Conservation (phyloP, 2,329 filamentous ascomycete genomes). For the Aspergillus puulaauensis region DNA sequence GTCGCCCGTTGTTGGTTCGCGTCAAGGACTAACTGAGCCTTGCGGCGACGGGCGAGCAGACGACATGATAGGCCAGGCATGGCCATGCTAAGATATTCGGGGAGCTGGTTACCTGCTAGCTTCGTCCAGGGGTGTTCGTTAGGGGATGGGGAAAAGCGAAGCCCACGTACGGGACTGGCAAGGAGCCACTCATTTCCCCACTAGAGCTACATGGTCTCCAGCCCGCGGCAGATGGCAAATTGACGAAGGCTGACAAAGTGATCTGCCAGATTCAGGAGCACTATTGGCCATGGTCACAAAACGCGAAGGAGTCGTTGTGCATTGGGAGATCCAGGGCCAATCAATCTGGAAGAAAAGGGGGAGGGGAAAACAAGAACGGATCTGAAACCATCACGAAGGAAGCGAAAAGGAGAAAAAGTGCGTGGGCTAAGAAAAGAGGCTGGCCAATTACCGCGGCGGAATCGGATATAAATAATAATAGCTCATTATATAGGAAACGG, state of each 20-base stretch:
- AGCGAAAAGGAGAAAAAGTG: constrained; percentile 6
- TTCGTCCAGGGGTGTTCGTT: constrained; percentile 33
- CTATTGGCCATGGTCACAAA: constrained; percentile 1
- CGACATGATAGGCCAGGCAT: constrained; percentile 10
- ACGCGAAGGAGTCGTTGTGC: background rate
- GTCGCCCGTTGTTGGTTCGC: constrained; percentile 15
- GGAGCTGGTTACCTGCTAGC: constrained; percentile 16
- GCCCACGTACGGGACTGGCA: constrained; percentile 32
- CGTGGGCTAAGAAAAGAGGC: constrained; percentile 4
- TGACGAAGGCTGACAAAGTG: constrained; percentile 1
- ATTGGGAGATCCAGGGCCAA: constrained; percentile 7
- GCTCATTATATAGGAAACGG: background rate
- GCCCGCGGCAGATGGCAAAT: constrained; percentile 1
- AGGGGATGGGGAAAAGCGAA: constrained; percentile 30
- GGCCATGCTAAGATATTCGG: constrained; percentile 13
- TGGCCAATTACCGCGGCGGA: background rate
- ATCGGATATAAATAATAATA: constrained; percentile 2
- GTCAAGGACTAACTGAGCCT: constrained; percentile 12
- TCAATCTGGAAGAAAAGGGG: constrained; percentile 8
- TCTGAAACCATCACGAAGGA: constrained; percentile 8
- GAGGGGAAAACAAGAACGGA: constrained; percentile 10
- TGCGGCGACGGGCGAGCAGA: constrained; percentile 12
- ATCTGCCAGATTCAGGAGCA: constrained; percentile 1
- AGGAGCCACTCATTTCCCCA: constrained; percentile 26
- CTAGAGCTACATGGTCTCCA: constrained; percentile 29